phyloP scores from a whole-genome alignment of 768 basidiomycete genomes.

The Phylloporus sp. region DNA sequence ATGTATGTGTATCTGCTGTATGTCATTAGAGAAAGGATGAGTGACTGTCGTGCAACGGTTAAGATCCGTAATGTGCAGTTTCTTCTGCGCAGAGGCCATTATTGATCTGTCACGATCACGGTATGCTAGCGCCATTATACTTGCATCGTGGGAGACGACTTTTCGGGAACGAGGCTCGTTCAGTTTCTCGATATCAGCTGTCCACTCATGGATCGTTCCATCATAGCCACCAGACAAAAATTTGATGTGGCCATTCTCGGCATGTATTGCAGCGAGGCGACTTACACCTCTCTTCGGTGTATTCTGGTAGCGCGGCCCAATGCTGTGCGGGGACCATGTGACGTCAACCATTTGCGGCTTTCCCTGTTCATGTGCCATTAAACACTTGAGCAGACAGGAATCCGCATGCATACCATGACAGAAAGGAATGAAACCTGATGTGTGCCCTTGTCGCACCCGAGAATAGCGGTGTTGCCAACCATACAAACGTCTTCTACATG shows the following conservation, averaged over 20 bases:
- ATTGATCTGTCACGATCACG: slow-evolving; percentile 31
- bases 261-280: slow-evolving; percentile 38
- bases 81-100: slow-evolving; percentile 33
- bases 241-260: slow-evolving; percentile 25
- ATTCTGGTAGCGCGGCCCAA: slow-evolving; percentile 21
- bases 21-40: slow-evolving; percentile 34
- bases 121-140: slow-evolving; percentile 38
- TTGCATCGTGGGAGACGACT: slow-evolving; percentile 28
- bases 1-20: slow-evolving; percentile 44
- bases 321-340: slow-evolving; percentile 31
- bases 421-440: slow-evolving; percentile 40
- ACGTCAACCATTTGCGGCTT: slow-evolving; percentile 31
- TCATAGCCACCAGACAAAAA: slow-evolving; percentile 50
- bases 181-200: slow-evolving; percentile 18
- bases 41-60: slow-evolving; percentile 28
- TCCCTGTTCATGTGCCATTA: slow-evolving; percentile 26
- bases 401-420: slow-evolving; percentile 30
- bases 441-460: slow-evolving; percentile 41
- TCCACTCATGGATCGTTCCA: slow-evolving; percentile 41
- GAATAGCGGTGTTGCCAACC: slow-evolving; percentile 36
- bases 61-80: slow-evolving; percentile 36
- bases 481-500: slow-evolving; percentile 46
- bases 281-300: slow-evolving; percentile 33
- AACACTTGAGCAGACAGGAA: slow-evolving; percentile 20
- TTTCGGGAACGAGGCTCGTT: slow-evolving; percentile 22